Conservation (phyloP, 495 filamentous ascomycete species). For the Hypoxylon fragiforme region DNA sequence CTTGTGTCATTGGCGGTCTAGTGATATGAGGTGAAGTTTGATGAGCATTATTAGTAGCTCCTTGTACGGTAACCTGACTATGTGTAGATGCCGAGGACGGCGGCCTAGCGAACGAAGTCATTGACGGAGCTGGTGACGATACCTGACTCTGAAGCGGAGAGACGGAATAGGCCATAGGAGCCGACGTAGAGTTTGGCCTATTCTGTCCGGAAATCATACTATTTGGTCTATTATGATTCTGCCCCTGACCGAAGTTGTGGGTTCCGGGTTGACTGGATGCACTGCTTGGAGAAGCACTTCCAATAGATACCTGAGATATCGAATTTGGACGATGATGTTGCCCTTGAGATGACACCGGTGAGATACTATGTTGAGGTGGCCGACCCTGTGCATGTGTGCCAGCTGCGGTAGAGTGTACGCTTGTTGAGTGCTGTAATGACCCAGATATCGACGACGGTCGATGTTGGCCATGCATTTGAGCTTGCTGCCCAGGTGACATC, state of each 20-base stretch:
- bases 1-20: conserved; percentile 11
- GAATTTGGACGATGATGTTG: neutral
- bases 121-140: conserved; percentile 33
- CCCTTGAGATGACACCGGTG: conserved; percentile 5
- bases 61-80: conserved; percentile 12
- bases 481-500: conserved; percentile 5
- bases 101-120: conserved; percentile 30
- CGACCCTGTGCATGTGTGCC: conserved; percentile 1
- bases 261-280: conserved; percentile 2
- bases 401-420: neutral
- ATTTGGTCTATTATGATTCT: conserved; percentile 3
- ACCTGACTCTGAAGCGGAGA: conserved; percentile 38
- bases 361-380: neutral
- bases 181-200: conserved; percentile 12
- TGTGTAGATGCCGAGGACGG: conserved; percentile 35
- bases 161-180: conserved; percentile 26
- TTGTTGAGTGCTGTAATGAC: conserved; percentile 2
- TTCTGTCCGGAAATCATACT: conserved; percentile 6
- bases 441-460: conserved; percentile 12
- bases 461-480: too few species aligned
- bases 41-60: neutral
- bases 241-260: neutral
- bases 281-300: neutral
- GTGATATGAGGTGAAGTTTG: conserved; percentile 8
- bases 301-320: conserved; percentile 2